Conservation (phyloP, 164 flowering plant species). For the Annona cherimola region DNA sequence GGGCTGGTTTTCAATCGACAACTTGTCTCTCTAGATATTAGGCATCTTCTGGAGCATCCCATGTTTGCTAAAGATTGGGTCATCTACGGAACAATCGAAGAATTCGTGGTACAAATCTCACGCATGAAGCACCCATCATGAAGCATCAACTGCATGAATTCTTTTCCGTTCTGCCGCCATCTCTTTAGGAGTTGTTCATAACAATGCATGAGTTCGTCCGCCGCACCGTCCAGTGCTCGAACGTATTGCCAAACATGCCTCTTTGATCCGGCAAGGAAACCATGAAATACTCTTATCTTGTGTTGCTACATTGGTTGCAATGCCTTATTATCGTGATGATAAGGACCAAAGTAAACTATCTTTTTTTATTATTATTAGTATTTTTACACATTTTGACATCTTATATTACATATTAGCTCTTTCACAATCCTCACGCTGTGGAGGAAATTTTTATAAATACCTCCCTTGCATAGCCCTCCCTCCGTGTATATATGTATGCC, state of each 20-base stretch:
- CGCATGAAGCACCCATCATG: conserved; percentile 13
- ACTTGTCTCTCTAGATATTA: conserved; percentile 14
- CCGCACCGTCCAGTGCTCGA: background rate
- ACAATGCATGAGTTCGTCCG: background rate
- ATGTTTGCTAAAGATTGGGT: conserved; percentile 12
- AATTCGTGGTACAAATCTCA: background rate
- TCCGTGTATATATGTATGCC: too few species aligned
- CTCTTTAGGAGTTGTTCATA: conserved; percentile 1
- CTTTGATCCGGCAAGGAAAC: conserved; percentile 3
- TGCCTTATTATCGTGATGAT: conserved; percentile 11
- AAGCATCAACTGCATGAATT: conserved; percentile 14
- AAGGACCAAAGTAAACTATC: conserved; percentile 14
- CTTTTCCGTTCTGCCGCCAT: background rate
- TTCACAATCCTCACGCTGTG: too few species aligned
- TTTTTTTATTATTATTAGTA: too few species aligned
- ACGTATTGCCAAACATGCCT: background rate
- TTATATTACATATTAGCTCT: too few species aligned
- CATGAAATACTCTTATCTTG: conserved; percentile 9
- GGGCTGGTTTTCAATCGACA: conserved; percentile 20
- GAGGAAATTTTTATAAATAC: too few species aligned
- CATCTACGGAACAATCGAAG: background rate
- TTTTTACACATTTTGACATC: too few species aligned
- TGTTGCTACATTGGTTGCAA: conserved; percentile 13
- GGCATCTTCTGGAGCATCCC: conserved; percentile 7
- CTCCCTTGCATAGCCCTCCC: too few species aligned